Evolutionary conservation across 352 stramenopile genomes (phyloP), one percentile per base, ranked within the genome.

Genomic region (Globisporangium carolinianum): DNA sequence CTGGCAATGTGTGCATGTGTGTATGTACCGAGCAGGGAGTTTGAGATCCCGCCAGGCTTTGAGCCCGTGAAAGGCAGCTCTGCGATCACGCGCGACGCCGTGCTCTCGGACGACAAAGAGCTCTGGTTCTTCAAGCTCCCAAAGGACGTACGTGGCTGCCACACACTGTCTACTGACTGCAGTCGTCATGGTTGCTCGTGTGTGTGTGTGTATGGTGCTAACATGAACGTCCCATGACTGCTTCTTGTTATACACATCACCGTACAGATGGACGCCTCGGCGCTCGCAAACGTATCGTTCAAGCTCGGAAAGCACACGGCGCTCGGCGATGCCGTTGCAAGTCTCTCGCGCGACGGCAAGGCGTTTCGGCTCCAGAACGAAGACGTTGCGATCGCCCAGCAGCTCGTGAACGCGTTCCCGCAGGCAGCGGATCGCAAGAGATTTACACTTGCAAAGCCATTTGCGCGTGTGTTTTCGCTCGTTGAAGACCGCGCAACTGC

Each of bases 111-210:
- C n/a, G 78, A 89, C 58, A 83, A 90, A 65, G 82, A 92, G 60
- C 74, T 92, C n/a, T 92, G 82, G 82, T 86, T 92, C 57, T 90
- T 92, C 58, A 89, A 88, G 66, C 75, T 92, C 24, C 82, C 82
- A 42, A 92, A 90, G 65, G 65, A 87, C 55, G 82, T 91, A 73
- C 52, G 82, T 85, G 24, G 24, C 24, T 32, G 24, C 24, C 24
- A 32, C 24, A 32, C 24, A 32, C 24, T 32, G 24, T 32, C 24
- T 32, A 32, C 24, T 32, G 24, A 32, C 24, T 32, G 24, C 24
- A 32, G 24, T 32, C 24, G 24, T 32, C 24, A 32, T 32, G 24
- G 24, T 32, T 32, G 24, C 24, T 32, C 24, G 24, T 32, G 24
- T 32, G 24, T 32, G 24, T 32, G 24, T 32, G 2, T 32, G 3